Conservation (phyloP, 306 rosid genomes). For the Cicer arietinum region DNA sequence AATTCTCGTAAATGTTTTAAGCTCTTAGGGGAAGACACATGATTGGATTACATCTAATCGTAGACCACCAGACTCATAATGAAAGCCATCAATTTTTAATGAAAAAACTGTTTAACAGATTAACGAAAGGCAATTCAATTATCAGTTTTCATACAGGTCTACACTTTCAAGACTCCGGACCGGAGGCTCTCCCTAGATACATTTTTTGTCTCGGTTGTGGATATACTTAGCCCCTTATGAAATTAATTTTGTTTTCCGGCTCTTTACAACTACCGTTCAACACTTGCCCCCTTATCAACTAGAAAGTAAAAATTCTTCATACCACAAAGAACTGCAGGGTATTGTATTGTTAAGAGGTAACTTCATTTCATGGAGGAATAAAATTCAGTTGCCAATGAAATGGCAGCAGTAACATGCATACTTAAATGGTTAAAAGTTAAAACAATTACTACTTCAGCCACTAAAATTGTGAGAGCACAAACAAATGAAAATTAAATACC, state of each 20-base stretch:
- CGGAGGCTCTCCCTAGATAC: not conserved
- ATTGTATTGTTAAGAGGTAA: slow-evolving; percentile 8
- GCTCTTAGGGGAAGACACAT: not conserved
- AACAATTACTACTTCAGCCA: not conserved
- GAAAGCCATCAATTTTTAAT: not conserved
- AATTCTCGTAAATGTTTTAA: slow-evolving; percentile 6
- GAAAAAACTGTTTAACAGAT: not conserved
- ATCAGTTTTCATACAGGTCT: slow-evolving; percentile 12
- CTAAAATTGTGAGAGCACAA: slow-evolving; percentile 32
- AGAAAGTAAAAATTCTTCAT: not conserved
- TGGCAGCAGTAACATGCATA: slow-evolving; percentile 18
- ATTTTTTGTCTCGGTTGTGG: not conserved
- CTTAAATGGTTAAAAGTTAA: slow-evolving; percentile 19
- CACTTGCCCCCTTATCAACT: slow-evolving; percentile 18
- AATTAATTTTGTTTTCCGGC: not conserved
- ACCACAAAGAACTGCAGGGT: slow-evolving; percentile 14
- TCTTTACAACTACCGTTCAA: not conserved
- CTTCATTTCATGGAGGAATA: slow-evolving; percentile 5
- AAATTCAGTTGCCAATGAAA: slow-evolving; percentile 1
- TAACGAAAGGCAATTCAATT: not conserved
- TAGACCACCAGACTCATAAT: not conserved
- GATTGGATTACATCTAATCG: not conserved
- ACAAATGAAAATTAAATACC: slow-evolving; percentile 55
- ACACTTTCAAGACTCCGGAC: slow-evolving; percentile 5
- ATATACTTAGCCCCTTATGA: not conserved